These are phyloP conservation scores for Hypoxylon sp. DNA, from an alignment of 2,329 filamentous ascomycete species.

Conservation along the genomic window DNA sequence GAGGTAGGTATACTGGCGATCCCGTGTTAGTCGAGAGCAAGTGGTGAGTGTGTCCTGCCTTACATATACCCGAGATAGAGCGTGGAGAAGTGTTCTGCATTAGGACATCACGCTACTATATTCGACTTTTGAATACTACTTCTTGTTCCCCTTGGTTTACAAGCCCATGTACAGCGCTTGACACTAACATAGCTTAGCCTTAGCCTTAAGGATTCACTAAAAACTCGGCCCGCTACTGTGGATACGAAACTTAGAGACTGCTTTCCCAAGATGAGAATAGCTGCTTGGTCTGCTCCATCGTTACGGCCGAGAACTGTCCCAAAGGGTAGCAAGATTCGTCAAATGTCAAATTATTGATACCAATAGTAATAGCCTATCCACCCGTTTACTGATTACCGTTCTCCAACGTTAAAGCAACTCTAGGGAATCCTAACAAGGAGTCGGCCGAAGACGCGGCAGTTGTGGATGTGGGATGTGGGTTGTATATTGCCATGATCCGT, in stretches of 20 bases:
- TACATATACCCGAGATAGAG: background rate
- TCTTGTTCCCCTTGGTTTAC: background rate
- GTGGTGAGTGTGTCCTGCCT: background rate
- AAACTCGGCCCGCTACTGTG: slow-evolving; percentile 8
- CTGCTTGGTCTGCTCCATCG: background rate
- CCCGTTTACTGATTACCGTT: background rate
- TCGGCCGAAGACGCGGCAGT: slow-evolving; percentile 22
- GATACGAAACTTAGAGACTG: background rate
- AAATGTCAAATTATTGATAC: too few relatives aligned
- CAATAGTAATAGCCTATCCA: background rate
- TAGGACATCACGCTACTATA: slow-evolving; percentile 1
- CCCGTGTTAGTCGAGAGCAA: background rate
- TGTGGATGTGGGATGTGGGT: background rate
- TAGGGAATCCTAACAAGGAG: background rate
- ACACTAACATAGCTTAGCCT: background rate
- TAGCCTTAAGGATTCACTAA: background rate
- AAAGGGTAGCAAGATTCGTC: background rate
- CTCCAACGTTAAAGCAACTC: background rate
- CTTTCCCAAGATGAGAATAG: background rate
- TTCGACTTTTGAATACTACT: background rate
- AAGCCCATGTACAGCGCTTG: background rate
- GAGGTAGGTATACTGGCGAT: background rate
- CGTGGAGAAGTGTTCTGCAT: background rate
- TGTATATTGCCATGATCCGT: background rate
- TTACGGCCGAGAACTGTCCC: background rate